Percentiles rank a stretch among this genome's conserved stretches.
These are phyloP conservation scores for Chytridiales sp. DNA, from an alignment of 371 early-diverging fungal genomes.

Conservation along the genomic window DNA sequence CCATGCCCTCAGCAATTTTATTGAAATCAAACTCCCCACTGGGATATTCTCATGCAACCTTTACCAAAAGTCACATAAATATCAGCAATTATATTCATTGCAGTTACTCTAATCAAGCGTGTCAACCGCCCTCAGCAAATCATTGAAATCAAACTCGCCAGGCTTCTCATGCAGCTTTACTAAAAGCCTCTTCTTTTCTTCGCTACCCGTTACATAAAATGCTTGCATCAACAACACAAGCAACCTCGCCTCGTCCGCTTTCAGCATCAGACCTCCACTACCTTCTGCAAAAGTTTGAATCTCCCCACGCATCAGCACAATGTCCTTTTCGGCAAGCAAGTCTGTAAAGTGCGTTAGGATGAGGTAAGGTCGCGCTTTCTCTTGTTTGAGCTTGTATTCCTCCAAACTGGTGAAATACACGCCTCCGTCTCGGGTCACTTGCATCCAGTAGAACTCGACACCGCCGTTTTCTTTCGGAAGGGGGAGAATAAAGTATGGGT, in stretches of 20 bases:
- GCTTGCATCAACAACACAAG: slow-evolving; percentile 81
- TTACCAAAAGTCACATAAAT: too few relatives aligned
- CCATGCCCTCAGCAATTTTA: too few relatives aligned
- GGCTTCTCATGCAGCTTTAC: slow-evolving; percentile 79
- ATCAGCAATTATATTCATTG: too few relatives aligned
- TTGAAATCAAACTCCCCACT: too few relatives aligned
- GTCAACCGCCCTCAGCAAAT: too few relatives aligned
- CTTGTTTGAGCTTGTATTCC: slow-evolving; percentile 84
- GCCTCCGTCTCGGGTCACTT: slow-evolving; percentile 80
- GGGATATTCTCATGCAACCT: too few relatives aligned
- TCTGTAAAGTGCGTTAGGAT: slow-evolving; percentile 89
- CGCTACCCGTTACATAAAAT: slow-evolving; percentile 82
- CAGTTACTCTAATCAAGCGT: too few relatives aligned
- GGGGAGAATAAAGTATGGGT: slow-evolving; percentile 83
- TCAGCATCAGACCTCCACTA: slow-evolving; percentile 51
- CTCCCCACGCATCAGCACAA: slow-evolving; percentile 92
- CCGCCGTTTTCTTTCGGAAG: slow-evolving; percentile 80
- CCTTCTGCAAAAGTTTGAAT: slow-evolving; percentile 33
- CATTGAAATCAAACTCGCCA: slow-evolving; percentile 72
- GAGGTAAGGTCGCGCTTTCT: slow-evolving; percentile 78
- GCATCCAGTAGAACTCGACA: slow-evolving; percentile 84
- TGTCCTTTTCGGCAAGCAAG: slow-evolving; percentile 68
- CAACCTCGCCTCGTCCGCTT: slow-evolving; percentile 74
- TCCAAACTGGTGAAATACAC: slow-evolving; percentile 84
- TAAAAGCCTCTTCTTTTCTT: slow-evolving; percentile 64